These are phyloP conservation scores for Luvunga scandens DNA, from an alignment of 345 rosid species.

Conservation along the genomic window DNA sequence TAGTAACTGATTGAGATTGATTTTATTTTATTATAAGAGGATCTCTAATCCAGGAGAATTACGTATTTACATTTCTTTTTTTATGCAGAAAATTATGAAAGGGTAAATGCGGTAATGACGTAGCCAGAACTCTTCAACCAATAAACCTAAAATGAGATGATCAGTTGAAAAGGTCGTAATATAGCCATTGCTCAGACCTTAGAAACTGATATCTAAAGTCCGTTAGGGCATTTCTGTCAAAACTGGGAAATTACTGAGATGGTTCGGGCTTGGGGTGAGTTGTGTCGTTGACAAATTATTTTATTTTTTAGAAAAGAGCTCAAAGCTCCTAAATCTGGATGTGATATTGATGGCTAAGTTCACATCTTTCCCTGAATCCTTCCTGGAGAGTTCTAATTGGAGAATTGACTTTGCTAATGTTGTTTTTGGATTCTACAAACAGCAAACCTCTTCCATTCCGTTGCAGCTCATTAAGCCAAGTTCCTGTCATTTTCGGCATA, in stretches of 20 bases:
- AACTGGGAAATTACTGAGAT: neutral
- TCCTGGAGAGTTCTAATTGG: neutral
- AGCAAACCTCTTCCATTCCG: neutral
- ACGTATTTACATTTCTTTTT: neutral
- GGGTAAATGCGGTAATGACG: neutral
- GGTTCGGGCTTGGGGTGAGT: neutral
- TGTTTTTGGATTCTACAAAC: neutral
- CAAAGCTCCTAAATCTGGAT: neutral
- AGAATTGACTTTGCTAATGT: neutral
- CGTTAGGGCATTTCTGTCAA: neutral
- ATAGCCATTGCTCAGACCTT: neutral
- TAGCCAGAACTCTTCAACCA: neutral
- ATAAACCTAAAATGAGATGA: neutral
- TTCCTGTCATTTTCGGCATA: neutral
- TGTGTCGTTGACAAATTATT: neutral
- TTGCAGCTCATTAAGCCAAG: neutral
- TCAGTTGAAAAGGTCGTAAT: neutral
- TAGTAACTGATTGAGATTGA: neutral
- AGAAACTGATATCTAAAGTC: neutral
- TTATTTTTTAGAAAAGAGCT: neutral
- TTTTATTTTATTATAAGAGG: neutral
- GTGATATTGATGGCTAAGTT: neutral
- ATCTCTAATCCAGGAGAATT: neutral
- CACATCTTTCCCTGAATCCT: neutral
- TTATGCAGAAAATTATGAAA: neutral